Base-by-base conservation (phyloP, 441 rosid species). In the Euphorbia celastroides region DNA sequence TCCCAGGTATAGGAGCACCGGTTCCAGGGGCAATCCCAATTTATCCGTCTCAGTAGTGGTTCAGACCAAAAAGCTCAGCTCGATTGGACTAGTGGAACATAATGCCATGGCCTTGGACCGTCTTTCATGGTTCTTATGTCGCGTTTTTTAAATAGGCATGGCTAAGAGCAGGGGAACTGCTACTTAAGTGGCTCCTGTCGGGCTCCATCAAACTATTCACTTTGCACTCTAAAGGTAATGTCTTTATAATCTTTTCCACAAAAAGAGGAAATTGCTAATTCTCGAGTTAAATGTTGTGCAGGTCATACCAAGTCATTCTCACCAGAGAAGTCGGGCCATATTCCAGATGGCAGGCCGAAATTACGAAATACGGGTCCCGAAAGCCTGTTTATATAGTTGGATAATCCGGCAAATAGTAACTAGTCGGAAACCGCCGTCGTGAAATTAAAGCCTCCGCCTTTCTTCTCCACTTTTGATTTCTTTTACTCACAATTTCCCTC, bases 141-240 rank as follows among this genome's bases (percentile, higher is more conserved):
- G 48, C 60, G 13, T n/a, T n/a, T n/a, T 28, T 12, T 55, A 42
- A 9, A 68, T 72, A 63, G 75, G 92, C 88, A 83, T 83, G 87
- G 79, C 85, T 80, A 84, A 80, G 84, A 82, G 83, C 90, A 85
- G 88, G 73, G 81, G 87, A 79, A 77, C 84, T 84, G 92, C 96
- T 88, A 86, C 88, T 72, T 70, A 77, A 83, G 91, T 84, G 83
- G 92, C 87, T 86, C 84, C 70, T 72, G 81, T 88, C 85, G 87
- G 85, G 88, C 93, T n/a, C 96, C 84, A 82, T 91, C 90, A 79
- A 82, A 74, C 85, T 81, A 78, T 74, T 78, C 74, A 76, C 70
- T 76, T 83, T 78, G 85, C 88, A 81, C 90, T 90, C 86, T 90
- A 88, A 85, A 88, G 98, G 97, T 90, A 81, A 60, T 14, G 60